These are phyloP conservation scores for Taiwanofungus camphoratus DNA, from an alignment of 1,284 basidiomycete genomes.

Conservation along the genomic window DNA sequence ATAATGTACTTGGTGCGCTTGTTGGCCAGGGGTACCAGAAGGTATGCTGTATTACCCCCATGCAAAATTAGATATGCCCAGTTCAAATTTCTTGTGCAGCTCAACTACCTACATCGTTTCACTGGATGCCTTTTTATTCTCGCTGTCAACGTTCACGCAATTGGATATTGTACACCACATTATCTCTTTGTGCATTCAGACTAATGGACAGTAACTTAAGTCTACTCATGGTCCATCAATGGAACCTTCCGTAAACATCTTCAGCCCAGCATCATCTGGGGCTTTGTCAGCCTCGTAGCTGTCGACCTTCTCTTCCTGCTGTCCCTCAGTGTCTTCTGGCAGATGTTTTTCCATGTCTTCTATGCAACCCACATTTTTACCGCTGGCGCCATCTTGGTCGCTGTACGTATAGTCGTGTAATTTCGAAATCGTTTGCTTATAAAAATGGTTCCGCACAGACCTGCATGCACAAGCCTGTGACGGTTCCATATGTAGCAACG, in stretches of 20 bases:
- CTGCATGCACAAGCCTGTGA: constrained; percentile 37
- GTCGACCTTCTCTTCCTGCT: constrained; percentile 49
- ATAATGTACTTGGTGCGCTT: constrained; percentile 58
- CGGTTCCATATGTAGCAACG: constrained; percentile 44
- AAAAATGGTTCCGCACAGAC: constrained; percentile 16
- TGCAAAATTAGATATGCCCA: background rate
- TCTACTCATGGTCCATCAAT: constrained; percentile 50
- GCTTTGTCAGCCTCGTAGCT: constrained; percentile 43
- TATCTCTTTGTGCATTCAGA: constrained; percentile 1
- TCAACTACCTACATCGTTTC: constrained; percentile 78
- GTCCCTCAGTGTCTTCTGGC: constrained; percentile 45
- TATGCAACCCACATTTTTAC: constrained; percentile 44
- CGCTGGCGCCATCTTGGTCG: constrained; percentile 39
- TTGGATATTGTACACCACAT: constrained; percentile 48
- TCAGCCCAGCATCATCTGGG: constrained; percentile 38
- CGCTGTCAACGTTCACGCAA: constrained; percentile 57
- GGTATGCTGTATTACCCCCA: constrained; percentile 32
- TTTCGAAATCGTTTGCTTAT: background rate
- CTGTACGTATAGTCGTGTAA: constrained; percentile 34
- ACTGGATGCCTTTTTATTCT: constrained; percentile 61
- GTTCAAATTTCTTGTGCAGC: constrained; percentile 29
- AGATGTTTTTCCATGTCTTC: constrained; percentile 52
- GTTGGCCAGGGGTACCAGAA: constrained; percentile 72
- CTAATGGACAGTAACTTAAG: constrained; percentile 29
- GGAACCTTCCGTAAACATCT: constrained; percentile 36